Evolutionary conservation across 805 yeast species (phyloP).

Genomic region (Saturnispora serradocipensis): DNA sequence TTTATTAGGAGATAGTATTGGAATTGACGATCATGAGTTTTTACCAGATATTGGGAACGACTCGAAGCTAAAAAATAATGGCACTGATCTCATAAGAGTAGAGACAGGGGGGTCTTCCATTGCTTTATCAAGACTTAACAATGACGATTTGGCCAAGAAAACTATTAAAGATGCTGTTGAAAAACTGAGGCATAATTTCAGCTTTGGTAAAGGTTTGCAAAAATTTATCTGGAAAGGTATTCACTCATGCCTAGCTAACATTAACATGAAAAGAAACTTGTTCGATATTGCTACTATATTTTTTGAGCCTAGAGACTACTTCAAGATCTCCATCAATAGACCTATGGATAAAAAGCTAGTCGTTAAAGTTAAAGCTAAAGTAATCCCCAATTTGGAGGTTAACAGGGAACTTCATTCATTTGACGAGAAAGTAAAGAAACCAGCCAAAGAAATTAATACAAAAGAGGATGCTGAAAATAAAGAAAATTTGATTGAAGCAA

Average conservation of each 20-base stretch:
- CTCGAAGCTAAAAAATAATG: conserved; percentile 3
- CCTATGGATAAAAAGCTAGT: conserved; percentile 64
- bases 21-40: conserved; percentile 60
- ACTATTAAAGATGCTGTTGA: conserved; percentile 59
- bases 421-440: neutral
- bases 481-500: neutral
- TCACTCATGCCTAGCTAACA: conserved; percentile 49
- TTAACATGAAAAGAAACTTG: conserved; percentile 51
- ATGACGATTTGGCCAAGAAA: conserved; percentile 57
- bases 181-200: conserved; percentile 49
- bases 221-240: conserved; percentile 59
- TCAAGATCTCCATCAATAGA: conserved; percentile 51
- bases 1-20: conserved; percentile 47
- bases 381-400: neutral
- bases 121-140: conserved; percentile 39
- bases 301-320: conserved; percentile 50
- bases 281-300: conserved; percentile 60
- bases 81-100: conserved; percentile 36
- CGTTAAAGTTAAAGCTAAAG: conserved; percentile 35
- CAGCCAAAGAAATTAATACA: neutral
- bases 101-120: conserved; percentile 40
- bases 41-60: conserved; percentile 10
- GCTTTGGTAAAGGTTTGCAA: conserved; percentile 49
- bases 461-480: neutral
- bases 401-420: neutral